These are phyloP conservation scores for Pseudocercospora musae DNA, from an alignment of 2,329 filamentous ascomycete genomes.

Conservation along the genomic window DNA sequence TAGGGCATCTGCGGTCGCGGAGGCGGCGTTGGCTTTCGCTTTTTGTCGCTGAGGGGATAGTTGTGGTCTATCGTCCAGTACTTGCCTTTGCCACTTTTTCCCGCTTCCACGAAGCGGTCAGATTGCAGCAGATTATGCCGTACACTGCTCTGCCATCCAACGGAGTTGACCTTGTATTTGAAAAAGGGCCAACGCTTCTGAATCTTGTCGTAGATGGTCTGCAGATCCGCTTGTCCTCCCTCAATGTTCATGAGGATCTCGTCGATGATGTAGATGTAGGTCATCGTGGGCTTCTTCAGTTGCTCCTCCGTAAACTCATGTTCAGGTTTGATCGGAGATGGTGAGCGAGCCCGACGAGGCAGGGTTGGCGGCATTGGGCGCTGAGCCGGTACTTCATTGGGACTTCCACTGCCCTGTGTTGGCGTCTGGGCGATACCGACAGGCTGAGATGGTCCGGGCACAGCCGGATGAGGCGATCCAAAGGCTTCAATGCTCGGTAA, in stretches of 20 bases:
- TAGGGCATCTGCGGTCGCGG: constrained; percentile 26
- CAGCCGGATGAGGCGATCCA: not conserved
- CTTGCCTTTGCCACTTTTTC: constrained; percentile 60
- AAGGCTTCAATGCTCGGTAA: constrained; percentile 28
- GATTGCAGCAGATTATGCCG: constrained; percentile 62
- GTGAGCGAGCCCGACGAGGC: constrained; percentile 40
- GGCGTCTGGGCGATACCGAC: constrained; percentile 1
- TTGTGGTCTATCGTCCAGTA: constrained; percentile 60
- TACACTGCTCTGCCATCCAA: constrained; percentile 65
- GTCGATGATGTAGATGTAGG: constrained; percentile 63
- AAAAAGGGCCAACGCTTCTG: constrained; percentile 63
- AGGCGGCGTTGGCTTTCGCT: constrained; percentile 46
- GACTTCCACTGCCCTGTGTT: constrained; percentile 4
- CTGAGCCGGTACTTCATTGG: constrained; percentile 7
- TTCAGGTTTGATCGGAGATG: constrained; percentile 60
- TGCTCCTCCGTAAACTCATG: constrained; percentile 71
- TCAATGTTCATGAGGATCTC: constrained; percentile 58
- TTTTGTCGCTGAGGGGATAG: constrained; percentile 59
- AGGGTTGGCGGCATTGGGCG: constrained; percentile 7
- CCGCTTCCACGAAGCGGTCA: constrained; percentile 58
- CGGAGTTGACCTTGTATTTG: constrained; percentile 57
- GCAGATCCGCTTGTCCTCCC: constrained; percentile 58
- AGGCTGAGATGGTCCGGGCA: not conserved
- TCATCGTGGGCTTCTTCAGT: constrained; percentile 63
- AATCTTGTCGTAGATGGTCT: constrained; percentile 64